Base-by-base conservation (phyloP, 2,329 filamentous ascomycete species). In the Pseudogymnoascus verrucosus region DNA sequence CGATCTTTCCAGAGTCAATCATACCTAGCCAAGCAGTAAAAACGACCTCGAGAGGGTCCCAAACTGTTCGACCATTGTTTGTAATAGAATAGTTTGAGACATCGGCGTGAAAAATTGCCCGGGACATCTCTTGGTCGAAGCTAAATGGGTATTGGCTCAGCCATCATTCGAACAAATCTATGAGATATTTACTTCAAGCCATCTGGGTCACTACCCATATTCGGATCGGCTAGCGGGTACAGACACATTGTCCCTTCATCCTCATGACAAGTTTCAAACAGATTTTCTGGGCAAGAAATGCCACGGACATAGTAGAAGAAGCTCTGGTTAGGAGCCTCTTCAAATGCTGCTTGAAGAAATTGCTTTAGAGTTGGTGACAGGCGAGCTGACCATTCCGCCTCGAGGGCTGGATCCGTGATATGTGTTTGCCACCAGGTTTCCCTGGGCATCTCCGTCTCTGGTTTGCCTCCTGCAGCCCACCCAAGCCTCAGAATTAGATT, bases 11-110 rank as follows among this genome's bases (percentile, higher is more conserved):
- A 0, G 59, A 34, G 10, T 64, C 60, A 19, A 68, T 63, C 62
- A 68, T 66, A n/a, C 47, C 64, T 1, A 69, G 54, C 67, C 67
- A 69, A 2, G 60, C 57, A 34, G 37, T 63, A 10, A 69, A 62
- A 23, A 69, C 62, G 12, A 66, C 62, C 51, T 69, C 19, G 67
- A 19, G 69, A 14, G 66, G 68, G 62, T 69, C 28, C 67, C 68
- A 69, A 11, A 63, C 42, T 34, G 62, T 65, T 21, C 66, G 66
- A 47, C 65, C 65, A 54, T 68, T 68, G 28, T 47, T 62, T 42
- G 64, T 64, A 51, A 51, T 47, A n/a, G 12, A 47, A 47, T 51
- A 28, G 12, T 51, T 12, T n/a, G 10, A 51, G 23, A 61, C 28
- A 39, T 64, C 57, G 36, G 61, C 62, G n/a, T 64, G 63, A 62